Evolutionary conservation across 1,284 basidiomycete genomes (phyloP), one percentile per base, ranked within the genome.

Genomic region (Ganoderma sp.): DNA sequence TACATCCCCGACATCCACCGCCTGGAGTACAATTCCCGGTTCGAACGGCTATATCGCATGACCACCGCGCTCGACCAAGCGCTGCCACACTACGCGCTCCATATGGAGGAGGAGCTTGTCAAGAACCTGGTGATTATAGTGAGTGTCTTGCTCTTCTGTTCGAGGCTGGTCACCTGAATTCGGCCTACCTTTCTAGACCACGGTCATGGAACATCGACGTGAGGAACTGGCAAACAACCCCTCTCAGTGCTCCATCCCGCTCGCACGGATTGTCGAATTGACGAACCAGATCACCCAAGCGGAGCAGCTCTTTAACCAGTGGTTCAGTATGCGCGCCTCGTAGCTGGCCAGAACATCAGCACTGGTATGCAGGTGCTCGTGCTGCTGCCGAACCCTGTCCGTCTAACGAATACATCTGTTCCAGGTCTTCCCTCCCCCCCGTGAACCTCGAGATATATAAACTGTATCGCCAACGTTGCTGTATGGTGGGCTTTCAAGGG

Each of bases 51-150:
- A 32, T 76, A 78, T 72, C 84, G 81, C 62, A 73, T 80, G 56
- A 79, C 82, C 37, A 65, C 56, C 9, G 87, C 89, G 0, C 76
- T 90, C 25, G 85, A 90, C 3, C 56, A 63, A 45, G 87, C 83
- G 70, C 76, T 92, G 22, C 79, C 81, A 0, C 77, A 87, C 77
- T 82, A 84, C 70, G 79, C 81, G 54, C 74, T 81, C 54, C 73
- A 85, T 58, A 73, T 85, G 61, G 85, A 82, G 72, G 82, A 87
- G 12, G 84, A 84, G 0, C 48, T 77, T 25, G 78, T 88, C 57
- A 83, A 79, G 74, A 85, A 79, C 76, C 77, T 87, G 37, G 78
- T 88, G 50, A 76, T 81, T 9, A 87, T 89, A 64, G 90, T 91
- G 71, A 69, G 87, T 73, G 41, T 63, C 73, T 73, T 73, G 52